Percentiles rank a stretch among this genome's conserved stretches.
Evolutionary conservation across 2,329 filamentous ascomycete species (phyloP).

Genomic region (Microcyclospora tardicrescens): DNA sequence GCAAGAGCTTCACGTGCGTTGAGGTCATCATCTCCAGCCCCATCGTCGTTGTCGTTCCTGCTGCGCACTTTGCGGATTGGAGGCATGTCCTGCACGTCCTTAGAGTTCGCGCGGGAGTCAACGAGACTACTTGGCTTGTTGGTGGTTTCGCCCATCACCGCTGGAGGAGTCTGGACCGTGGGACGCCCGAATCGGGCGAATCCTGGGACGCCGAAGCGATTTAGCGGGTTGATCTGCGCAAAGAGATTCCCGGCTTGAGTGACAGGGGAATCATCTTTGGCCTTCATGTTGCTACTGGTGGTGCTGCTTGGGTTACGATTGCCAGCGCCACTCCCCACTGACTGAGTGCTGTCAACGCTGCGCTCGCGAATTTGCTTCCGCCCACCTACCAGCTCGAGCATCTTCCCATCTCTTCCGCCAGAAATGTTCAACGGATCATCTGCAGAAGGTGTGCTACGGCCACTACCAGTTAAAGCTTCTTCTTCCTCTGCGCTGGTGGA

Average conservation of each 20-base stretch:
- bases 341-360: conserved; percentile 61
- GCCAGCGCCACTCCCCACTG: conserved; percentile 41
- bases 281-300: conserved; percentile 2
- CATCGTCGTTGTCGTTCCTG: conserved; percentile 2
- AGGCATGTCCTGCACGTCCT: no score
- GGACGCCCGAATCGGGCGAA: conserved; percentile 23
- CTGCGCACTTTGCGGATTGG: conserved; percentile 6
- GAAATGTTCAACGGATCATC: conserved; percentile 17
- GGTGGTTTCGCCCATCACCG: conserved; percentile 41
- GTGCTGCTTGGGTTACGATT: conserved; percentile 3
- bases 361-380: conserved; percentile 52
- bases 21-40: conserved; percentile 22
- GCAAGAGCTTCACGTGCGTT: conserved; percentile 34
- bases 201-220: conserved; percentile 21
- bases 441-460: conserved; percentile 19
- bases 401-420: conserved; percentile 39
- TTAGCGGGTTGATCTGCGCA: conserved; percentile 24
- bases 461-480: conserved; percentile 20
- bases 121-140: conserved; percentile 18
- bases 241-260: conserved; percentile 12
- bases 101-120: conserved; percentile 12
- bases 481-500: conserved; percentile 26
- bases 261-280: conserved; percentile 6
- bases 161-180: conserved; percentile 12
- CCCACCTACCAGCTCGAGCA: conserved; percentile 60